A percentile compares a stretch with the other conserved stretches of the same genome.
These are phyloP conservation scores for Tetradesmus lagerheimii DNA, from an alignment of 139 green algal genomes.

Conservation along the genomic window DNA sequence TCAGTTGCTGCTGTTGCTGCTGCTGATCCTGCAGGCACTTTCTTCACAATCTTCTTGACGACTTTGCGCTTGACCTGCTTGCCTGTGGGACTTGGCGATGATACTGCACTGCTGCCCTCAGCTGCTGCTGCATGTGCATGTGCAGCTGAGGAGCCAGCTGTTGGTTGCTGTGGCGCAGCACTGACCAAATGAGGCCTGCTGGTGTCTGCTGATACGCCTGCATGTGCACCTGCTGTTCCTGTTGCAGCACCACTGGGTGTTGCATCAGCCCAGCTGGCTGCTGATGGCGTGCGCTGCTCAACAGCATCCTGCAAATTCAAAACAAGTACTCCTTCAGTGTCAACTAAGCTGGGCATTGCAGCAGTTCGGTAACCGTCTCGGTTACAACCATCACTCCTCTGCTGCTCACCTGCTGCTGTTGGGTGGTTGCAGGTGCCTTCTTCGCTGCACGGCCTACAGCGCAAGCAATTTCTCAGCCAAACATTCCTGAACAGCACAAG, in stretches of 20 bases:
- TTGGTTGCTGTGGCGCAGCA: not conserved
- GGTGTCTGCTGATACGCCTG: not conserved
- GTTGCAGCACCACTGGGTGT: not conserved
- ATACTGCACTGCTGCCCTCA: not conserved
- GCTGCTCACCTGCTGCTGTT: conserved; percentile 41
- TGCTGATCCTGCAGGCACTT: not conserved
- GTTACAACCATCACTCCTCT: conserved; percentile 20
- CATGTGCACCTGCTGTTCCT: not conserved
- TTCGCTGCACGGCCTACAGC: conserved; percentile 5
- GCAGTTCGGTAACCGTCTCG: not conserved
- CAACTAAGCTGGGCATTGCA: not conserved
- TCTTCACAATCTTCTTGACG: conserved; percentile 2
- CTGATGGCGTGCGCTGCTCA: not conserved
- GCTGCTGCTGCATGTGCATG: conserved; percentile 1
- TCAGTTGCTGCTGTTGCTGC: not conserved
- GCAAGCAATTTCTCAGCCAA: not conserved
- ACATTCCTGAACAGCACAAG: not conserved
- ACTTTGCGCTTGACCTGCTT: conserved; percentile 7
- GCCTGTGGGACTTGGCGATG: not conserved
- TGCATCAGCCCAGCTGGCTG: not conserved
- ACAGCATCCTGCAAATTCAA: not conserved
- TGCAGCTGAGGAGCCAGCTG: not conserved
- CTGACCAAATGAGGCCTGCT: not conserved
- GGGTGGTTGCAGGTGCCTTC: conserved; percentile 19
- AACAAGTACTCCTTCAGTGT: not conserved